phyloP scores from a whole-genome alignment of 179 eudicot species.

The Silene coronaria region DNA sequence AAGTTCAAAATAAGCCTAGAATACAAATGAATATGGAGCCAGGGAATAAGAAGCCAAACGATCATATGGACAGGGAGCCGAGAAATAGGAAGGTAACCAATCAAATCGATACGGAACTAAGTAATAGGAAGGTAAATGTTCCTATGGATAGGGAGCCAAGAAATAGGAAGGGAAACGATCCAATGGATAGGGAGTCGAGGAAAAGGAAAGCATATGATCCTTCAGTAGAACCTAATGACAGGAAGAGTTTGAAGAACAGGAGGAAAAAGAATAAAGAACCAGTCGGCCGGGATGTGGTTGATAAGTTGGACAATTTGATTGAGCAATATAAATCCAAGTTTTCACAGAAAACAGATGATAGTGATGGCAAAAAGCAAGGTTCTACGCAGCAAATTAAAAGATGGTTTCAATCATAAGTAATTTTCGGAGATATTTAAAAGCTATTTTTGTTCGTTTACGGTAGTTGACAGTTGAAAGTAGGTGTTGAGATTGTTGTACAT shows the following conservation, averaged over 20 bases:
- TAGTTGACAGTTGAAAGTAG: neutral
- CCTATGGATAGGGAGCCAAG: neutral
- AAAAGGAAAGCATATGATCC: conserved; percentile 38
- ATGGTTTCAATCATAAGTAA: conserved; percentile 65
- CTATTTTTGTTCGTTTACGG: neutral
- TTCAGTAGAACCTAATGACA: conserved; percentile 23
- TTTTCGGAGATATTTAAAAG: neutral
- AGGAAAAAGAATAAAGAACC: conserved; percentile 41
- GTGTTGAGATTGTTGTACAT: conserved; percentile 23
- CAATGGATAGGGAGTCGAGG: conserved; percentile 13
- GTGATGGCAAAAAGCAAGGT: conserved; percentile 51
- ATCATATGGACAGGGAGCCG: neutral
- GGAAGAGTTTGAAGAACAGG: conserved; percentile 23
- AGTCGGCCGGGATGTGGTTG: conserved; percentile 44
- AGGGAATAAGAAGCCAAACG: neutral
- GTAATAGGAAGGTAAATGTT: neutral
- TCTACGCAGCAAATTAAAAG: conserved; percentile 57
- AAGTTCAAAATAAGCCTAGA: conserved; percentile 17
- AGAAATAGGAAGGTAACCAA: neutral
- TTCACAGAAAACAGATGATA: conserved; percentile 40
- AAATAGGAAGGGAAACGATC: conserved; percentile 30
- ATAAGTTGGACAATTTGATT: conserved; percentile 65
- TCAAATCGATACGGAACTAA: neutral
- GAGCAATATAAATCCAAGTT: conserved; percentile 65
- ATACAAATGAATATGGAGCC: conserved; percentile 1